Base-by-base conservation (phyloP, 768 basidiomycete species). In the Boletellus ananas region DNA sequence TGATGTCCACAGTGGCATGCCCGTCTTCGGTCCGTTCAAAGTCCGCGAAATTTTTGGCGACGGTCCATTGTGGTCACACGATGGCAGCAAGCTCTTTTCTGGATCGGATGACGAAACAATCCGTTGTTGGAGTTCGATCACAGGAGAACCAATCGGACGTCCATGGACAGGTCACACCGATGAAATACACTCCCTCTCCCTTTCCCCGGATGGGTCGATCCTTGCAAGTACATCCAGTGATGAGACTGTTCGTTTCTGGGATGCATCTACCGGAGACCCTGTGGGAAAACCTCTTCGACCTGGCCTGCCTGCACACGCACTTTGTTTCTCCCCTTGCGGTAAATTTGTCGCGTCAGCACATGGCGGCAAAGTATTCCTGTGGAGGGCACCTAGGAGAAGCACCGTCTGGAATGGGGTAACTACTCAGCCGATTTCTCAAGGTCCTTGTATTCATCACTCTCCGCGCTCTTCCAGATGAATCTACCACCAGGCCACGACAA, bases 281-380 rank as follows among this genome's bases (percentile, higher is more conserved):
- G 14, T 49, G 6, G 41, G 49, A 36, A 25, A 23, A 18, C 35
- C 8, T 41, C 46, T 59, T 4, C 36, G n/a, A 3, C 50, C 55
- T 20, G 3, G 10, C 2, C 0, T 0, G 3, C 2, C 1, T 1
- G 18, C 35, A 29, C 4, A 3, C 12, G 4, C 11, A 0, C 40
- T 51, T 17, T 12, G 2, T 14, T 51, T 57, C 34, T 55, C 54
- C 27, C 50, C 47, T 4, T 55, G 29, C 5, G 51, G 47, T 4
- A 20, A 31, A 29, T 44, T 34, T 4, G 34, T 50, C n/a, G 43
- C 29, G 11, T 47, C 45, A 10, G 31, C 23, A 29, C 2, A 0
- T 7, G 13, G 6, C 12, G 16, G 18, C 4, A 33, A 16, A 31
- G 20, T 50, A n/a, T 40, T 17, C 3, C n/a, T 39, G 11, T 39